These are phyloP conservation scores for Lactarius deliciosus DNA, from an alignment of 768 basidiomycete species.

Conservation along the genomic window DNA sequence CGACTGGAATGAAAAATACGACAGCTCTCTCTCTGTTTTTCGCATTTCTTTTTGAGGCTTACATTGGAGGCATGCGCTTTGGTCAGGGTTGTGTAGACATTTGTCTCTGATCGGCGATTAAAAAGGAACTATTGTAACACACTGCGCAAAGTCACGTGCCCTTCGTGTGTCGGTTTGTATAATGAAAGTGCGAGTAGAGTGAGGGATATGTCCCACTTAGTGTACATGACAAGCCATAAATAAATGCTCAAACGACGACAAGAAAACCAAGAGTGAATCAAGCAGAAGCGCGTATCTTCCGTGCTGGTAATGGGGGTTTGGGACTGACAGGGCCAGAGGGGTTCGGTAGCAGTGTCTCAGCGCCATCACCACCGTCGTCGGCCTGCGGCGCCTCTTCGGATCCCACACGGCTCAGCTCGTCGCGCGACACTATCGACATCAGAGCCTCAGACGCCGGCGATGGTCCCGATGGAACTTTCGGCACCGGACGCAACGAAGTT, in stretches of 20 bases:
- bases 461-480: constrained; percentile 9
- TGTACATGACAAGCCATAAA: constrained; percentile 22
- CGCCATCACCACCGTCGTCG: constrained; percentile 15
- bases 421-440: constrained; percentile 51
- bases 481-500: constrained; percentile 32
- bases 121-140: constrained; percentile 14
- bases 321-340: constrained; percentile 15
- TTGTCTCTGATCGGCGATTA: background rate
- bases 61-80: constrained; percentile 30
- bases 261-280: constrained; percentile 4
- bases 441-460: constrained; percentile 54
- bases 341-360: background rate
- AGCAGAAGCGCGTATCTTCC: constrained; percentile 27
- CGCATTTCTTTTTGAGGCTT: constrained; percentile 6
- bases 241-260: constrained; percentile 5
- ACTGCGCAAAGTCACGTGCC: background rate
- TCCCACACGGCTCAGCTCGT: constrained; percentile 32
- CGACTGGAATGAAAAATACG: constrained; percentile 49
- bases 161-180: background rate
- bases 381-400: background rate
- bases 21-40: constrained; percentile 1
- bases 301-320: constrained; percentile 33
- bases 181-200: background rate
- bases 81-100: background rate
- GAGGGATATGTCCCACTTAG: constrained; percentile 10